Evolutionary conservation across 345 rosid species (phyloP).

Genomic region (Acer campestre): DNA sequence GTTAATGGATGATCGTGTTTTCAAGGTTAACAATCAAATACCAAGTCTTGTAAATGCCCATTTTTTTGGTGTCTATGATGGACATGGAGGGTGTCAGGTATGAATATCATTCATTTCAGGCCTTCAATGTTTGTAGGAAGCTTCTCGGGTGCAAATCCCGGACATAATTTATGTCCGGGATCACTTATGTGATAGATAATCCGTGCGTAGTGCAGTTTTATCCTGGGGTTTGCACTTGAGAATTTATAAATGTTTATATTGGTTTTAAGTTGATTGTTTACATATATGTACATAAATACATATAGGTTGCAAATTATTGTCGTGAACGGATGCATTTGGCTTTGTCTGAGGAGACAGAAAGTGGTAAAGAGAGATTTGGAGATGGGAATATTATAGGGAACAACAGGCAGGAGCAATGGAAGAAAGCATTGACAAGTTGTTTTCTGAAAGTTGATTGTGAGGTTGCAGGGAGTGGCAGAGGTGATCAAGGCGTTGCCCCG

Average conservation of each 20-base stretch:
- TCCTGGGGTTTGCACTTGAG: too few relatives aligned
- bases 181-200: too few relatives aligned
- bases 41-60: slow-evolving; percentile 34
- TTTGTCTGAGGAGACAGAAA: slow-evolving; percentile 64
- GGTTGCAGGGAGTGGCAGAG: slow-evolving; percentile 25
- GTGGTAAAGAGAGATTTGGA: slow-evolving; percentile 31
- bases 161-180: too few relatives aligned
- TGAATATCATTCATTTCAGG: slow-evolving; percentile 4
- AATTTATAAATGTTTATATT: too few relatives aligned
- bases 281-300: neutral
- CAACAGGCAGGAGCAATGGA: slow-evolving; percentile 57
- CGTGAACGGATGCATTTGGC: slow-evolving; percentile 64
- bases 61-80: slow-evolving; percentile 83
- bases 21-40: slow-evolving; percentile 30
- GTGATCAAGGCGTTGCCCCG: slow-evolving; percentile 40
- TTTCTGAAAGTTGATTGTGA: slow-evolving; percentile 69
- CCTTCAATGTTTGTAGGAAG: too few relatives aligned
- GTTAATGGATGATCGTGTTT: slow-evolving; percentile 26
- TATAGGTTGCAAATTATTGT: slow-evolving; percentile 71
- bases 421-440: slow-evolving; percentile 57
- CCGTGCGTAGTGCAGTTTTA: too few relatives aligned
- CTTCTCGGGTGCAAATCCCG: too few relatives aligned
- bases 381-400: slow-evolving; percentile 26
- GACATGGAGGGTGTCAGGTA: slow-evolving; percentile 85
- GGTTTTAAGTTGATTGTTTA: neutral